Base-by-base conservation (phyloP, 2,329 filamentous ascomycete genomes). In the Pseudodiploospora longispora region DNA sequence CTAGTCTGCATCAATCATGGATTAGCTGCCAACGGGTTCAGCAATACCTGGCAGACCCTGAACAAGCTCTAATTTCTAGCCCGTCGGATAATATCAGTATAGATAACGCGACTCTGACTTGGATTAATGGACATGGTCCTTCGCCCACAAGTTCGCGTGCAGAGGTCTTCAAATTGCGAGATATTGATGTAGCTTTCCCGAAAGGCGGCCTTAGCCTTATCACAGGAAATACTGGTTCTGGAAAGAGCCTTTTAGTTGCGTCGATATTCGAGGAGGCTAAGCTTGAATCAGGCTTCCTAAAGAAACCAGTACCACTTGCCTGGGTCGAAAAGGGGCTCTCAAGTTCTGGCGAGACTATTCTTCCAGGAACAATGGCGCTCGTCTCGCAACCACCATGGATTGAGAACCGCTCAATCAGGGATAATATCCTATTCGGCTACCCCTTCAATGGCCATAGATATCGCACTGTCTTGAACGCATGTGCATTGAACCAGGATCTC, bases 401-500 rank as follows among this genome's bases (percentile, higher is more conserved):
- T 27, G 34, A 43, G 28, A 37, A 38, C 10, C 19, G 28, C 9
- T 30, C 41, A 27, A 38, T 43, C 32, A 38, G 19, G 30, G 32
- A 43, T 28, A 43, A 43, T 19, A 43, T 43, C n/a, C 7, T 43
- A 32, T 40, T 87, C 49, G 83, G 83, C 0, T 64, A 87, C 2
- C 82, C 83, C 0, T 74, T 71, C 30, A 79, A 87, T 47, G 65
- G 76, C 40, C 64, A 70, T 9, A 74, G 85, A 37, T 89, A 88
- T 57, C 65, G 68, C 2, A 76, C 80, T 52, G 83, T 85, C 0
- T 59, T 87, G 10, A 70, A 75, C 38, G 82, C 80, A 2, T 88
- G 83, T 47, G 83, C 83, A 0, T 59, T 90, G n/a, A 69, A 73
- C 28, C 82, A 84, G 52, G 85, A 90, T 52, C 64, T 90, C 27